phyloP scores from a whole-genome alignment of 306 rosid genomes.

The Inga leiocalycina region DNA sequence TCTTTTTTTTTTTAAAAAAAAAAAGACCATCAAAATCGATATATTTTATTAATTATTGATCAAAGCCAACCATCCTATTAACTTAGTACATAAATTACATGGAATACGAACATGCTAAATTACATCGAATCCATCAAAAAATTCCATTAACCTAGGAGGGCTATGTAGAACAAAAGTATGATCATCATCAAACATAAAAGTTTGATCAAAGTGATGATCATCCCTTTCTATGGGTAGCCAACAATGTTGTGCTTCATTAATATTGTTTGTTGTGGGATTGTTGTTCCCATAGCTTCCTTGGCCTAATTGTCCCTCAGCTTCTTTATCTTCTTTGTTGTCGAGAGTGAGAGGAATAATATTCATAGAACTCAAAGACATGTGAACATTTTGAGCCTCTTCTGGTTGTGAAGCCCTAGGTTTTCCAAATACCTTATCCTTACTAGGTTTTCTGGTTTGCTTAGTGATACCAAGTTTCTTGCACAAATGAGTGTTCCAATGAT shows the following conservation, averaged over 20 bases:
- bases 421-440: neutral
- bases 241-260: neutral
- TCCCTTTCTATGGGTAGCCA: neutral
- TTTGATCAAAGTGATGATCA: neutral
- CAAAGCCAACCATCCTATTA: neutral
- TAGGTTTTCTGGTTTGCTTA: neutral
- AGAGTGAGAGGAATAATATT: neutral
- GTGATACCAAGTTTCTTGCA: constrained; percentile 10
- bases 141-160: constrained; percentile 14
- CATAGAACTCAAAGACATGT: neutral
- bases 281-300: neutral
- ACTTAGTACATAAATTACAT: neutral
- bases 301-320: neutral
- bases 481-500: constrained; percentile 17
- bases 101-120: neutral
- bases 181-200: neutral
- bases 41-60: neutral
- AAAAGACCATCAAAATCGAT: neutral
- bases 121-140: neutral
- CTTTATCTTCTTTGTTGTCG: neutral
- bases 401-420: neutral
- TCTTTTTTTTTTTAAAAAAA: too few relatives aligned
- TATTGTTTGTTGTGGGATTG: too few relatives aligned
- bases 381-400: neutral
- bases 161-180: constrained; percentile 7